Conservation (phyloP, 2,329 filamentous ascomycete genomes). For the Aspergillus sp. region DNA sequence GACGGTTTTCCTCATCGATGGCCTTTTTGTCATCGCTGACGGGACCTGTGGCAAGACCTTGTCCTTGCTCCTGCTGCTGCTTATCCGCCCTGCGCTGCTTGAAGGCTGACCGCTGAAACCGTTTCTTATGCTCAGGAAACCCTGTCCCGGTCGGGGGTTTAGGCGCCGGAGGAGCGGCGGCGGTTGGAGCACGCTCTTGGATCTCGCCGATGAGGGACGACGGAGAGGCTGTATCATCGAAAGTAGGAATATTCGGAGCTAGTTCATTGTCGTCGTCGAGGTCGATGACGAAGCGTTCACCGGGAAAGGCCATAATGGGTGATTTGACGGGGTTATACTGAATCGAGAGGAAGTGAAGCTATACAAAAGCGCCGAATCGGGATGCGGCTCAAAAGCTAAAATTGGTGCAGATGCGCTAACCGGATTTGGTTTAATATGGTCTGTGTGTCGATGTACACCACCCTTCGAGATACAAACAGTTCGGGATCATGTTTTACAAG, state of each 20-base stretch:
- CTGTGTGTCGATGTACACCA: conserved; percentile 12
- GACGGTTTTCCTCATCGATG: conserved; percentile 78
- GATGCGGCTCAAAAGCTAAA: conserved; percentile 36
- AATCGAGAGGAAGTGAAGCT: conserved; percentile 1
- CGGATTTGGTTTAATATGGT: conserved; percentile 13
- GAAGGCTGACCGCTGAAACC: conserved; percentile 67
- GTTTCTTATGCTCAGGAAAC: conserved; percentile 83
- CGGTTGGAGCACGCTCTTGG: conserved; percentile 61
- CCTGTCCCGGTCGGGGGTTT: conserved; percentile 64
- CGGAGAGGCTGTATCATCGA: conserved; percentile 13
- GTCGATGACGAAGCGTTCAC: conserved; percentile 56
- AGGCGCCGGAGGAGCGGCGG: conserved; percentile 36
- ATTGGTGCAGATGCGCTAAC: conserved; percentile 19
- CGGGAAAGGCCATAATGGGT: conserved; percentile 45
- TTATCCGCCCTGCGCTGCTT: conserved; percentile 55
- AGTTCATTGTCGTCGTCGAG: conserved; percentile 49
- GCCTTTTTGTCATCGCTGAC: conserved; percentile 53
- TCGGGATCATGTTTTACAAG: conserved; percentile 1
- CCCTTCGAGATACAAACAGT: conserved; percentile 5
- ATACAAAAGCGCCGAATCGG: conserved; percentile 19
- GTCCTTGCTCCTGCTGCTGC: conserved; percentile 3
- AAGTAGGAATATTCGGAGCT: conserved; percentile 22
- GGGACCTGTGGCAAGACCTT: conserved; percentile 5
- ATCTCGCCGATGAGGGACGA: conserved; percentile 62
- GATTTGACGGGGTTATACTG: neutral